Conservation (phyloP, 768 basidiomycete species). For the Mrakia gelida region DNA sequence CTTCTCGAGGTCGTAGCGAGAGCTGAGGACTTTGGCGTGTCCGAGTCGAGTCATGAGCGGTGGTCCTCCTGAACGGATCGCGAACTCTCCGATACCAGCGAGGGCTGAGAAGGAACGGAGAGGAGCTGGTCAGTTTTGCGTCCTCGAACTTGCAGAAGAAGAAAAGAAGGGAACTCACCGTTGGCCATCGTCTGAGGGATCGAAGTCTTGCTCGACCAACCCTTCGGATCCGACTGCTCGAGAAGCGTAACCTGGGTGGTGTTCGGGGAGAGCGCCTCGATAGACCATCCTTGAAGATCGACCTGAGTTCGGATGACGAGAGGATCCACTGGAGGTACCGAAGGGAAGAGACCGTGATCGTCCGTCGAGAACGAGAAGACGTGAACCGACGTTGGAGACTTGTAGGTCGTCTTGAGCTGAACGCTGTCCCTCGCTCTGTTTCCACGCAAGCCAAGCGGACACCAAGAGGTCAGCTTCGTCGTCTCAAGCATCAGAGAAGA, state of each 20-base stretch:
- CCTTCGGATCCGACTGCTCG: constrained; percentile 95
- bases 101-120: constrained; percentile 55
- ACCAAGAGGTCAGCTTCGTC: constrained; percentile 4
- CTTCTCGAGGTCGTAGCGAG: constrained; percentile 84
- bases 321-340: constrained; percentile 59
- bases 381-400: constrained; percentile 89
- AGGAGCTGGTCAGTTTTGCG: too few relatives aligned
- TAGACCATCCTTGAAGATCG: constrained; percentile 98
- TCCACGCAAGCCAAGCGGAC: constrained; percentile 16
- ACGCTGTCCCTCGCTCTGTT: constrained; percentile 67
- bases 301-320: constrained; percentile 81
- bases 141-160: neutral
- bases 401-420: constrained; percentile 91
- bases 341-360: constrained; percentile 76
- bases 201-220: constrained; percentile 90
- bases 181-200: constrained; percentile 81
- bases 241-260: constrained; percentile 89
- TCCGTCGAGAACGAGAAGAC: constrained; percentile 93
- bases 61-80: constrained; percentile 91
- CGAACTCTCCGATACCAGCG: constrained; percentile 89
- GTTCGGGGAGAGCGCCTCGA: constrained; percentile 88
- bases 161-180: neutral
- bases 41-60: constrained; percentile 83
- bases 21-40: constrained; percentile 57
- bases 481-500: neutral